Conservation (phyloP, 257 asterid genomes). For the Scutellaria minor region DNA sequence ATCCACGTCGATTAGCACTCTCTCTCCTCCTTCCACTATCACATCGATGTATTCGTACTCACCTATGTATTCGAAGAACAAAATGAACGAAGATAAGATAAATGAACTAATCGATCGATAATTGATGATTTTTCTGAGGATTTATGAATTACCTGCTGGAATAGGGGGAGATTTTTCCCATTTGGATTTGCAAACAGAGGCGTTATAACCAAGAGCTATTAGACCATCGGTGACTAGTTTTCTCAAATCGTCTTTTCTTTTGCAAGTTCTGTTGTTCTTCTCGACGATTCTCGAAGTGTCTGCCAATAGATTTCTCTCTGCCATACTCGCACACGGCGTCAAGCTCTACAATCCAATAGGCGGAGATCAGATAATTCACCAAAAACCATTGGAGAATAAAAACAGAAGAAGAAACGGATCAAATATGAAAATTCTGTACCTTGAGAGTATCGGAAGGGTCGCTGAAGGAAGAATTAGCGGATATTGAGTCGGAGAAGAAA, state of each 20-base stretch:
- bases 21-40: conserved; percentile 61
- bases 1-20: conserved; percentile 77
- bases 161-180: conserved; percentile 82
- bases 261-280: conserved; percentile 62
- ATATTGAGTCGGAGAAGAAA: conserved; percentile 58
- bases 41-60: conserved; percentile 91
- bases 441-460: conserved; percentile 77
- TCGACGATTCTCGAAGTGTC: conserved; percentile 80
- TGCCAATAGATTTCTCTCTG: conserved; percentile 82
- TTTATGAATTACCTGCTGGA: conserved; percentile 69
- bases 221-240: conserved; percentile 70
- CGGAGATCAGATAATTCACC: conserved; percentile 26
- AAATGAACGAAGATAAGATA: neutral
- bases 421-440: conserved; percentile 45
- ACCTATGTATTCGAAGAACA: conserved; percentile 39
- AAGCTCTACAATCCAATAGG: conserved; percentile 57
- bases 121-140: neutral
- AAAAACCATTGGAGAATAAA: neutral
- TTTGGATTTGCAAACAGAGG: conserved; percentile 81
- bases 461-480: conserved; percentile 61
- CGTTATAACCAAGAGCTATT: conserved; percentile 63
- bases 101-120: neutral
- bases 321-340: conserved; percentile 65
- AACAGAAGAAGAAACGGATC: neutral
- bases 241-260: conserved; percentile 68